Evolutionary conservation across 495 filamentous ascomycete species (phyloP).

Genomic region (Choiromyces venosus): DNA sequence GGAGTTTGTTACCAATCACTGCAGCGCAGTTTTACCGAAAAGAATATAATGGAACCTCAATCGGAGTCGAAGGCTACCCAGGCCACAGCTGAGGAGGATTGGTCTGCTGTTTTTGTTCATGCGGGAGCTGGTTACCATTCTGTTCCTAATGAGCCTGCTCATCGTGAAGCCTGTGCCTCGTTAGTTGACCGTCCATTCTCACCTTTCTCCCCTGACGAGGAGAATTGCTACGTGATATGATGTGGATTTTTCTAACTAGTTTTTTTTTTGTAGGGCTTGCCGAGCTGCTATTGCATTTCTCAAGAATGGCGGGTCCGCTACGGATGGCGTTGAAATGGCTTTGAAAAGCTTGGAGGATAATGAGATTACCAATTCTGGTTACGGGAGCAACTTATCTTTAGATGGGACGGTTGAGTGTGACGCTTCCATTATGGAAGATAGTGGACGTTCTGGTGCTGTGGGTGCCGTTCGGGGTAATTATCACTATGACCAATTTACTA

Average conservation of each 20-base stretch:
- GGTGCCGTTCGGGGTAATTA: conserved; percentile 75
- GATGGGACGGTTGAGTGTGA: conserved; percentile 91
- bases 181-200: conserved; percentile 49
- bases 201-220: not conserved
- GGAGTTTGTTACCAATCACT: not conserved
- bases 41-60: conserved; percentile 27
- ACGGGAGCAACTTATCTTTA: conserved; percentile 87
- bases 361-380: conserved; percentile 94
- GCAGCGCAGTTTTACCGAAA: conserved; percentile 3
- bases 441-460: conserved; percentile 84
- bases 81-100: conserved; percentile 23
- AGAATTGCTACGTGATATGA: not conserved
- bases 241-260: not conserved
- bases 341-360: conserved; percentile 81
- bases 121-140: conserved; percentile 96
- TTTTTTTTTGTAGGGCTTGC: conserved; percentile 58
- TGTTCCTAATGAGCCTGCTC: conserved; percentile 68
- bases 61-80: conserved; percentile 22
- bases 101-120: conserved; percentile 79
- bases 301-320: conserved; percentile 66
- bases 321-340: conserved; percentile 90
- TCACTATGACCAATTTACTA: not conserved
- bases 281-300: conserved; percentile 72
- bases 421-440: conserved; percentile 84
- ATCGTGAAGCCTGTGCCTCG: conserved; percentile 81